These are phyloP conservation scores for Tulasnella sp. DNA, from an alignment of 768 basidiomycete species.

Conservation along the genomic window DNA sequence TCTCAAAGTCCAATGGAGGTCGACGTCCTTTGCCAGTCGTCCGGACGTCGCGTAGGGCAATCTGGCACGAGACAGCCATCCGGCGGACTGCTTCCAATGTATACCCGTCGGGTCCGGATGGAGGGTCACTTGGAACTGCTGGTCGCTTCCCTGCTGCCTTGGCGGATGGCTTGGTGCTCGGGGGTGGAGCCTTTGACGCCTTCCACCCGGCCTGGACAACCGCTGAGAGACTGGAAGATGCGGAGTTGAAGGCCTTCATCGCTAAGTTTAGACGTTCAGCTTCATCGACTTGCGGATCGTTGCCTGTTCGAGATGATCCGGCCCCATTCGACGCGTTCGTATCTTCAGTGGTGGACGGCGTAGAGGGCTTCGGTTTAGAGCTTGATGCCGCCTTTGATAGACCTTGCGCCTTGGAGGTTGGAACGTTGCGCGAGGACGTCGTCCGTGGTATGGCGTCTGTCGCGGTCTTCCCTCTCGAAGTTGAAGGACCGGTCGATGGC, in stretches of 20 bases:
- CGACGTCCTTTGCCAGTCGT: constrained; percentile 29
- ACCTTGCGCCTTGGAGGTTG: not conserved
- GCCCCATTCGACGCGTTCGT: not conserved
- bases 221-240: constrained; percentile 49
- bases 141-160: not conserved
- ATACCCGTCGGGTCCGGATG: constrained; percentile 17
- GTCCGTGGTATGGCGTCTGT: not conserved
- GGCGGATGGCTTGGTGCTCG: constrained; percentile 7
- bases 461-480: not conserved
- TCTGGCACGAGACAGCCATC: constrained; percentile 38
- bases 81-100: constrained; percentile 27
- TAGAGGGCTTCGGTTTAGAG: not conserved
- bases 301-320: not conserved
- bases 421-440: not conserved
- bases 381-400: not conserved
- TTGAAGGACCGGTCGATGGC: not conserved
- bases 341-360: not conserved
- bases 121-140: constrained; percentile 15
- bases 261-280: constrained; percentile 10
- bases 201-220: constrained; percentile 57
- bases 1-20: constrained; percentile 51
- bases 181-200: constrained; percentile 30
- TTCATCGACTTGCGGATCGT: not conserved
- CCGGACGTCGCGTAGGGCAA: constrained; percentile 42
- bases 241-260: constrained; percentile 40